Conservation (phyloP, 2,329 filamentous ascomycete genomes). For the Chaetomiaceae sp. region DNA sequence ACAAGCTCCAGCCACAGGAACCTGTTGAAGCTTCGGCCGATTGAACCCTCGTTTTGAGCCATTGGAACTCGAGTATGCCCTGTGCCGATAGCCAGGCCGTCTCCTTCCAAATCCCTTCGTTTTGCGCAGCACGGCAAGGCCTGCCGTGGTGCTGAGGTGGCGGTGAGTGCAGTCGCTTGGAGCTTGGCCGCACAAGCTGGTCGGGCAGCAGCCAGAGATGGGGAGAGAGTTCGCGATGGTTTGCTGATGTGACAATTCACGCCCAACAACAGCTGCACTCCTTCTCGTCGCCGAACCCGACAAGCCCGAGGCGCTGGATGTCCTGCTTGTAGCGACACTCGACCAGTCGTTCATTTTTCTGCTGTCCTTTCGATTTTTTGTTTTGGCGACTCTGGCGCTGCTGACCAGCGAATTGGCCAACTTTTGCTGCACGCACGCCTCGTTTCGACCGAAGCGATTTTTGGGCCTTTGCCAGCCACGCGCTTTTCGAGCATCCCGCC, state of each 20-base stretch:
- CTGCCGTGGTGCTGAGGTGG: slow-evolving; percentile 16
- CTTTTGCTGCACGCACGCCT: not conserved
- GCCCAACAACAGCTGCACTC: slow-evolving; percentile 10
- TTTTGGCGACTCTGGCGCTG: slow-evolving; percentile 2
- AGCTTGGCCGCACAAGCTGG: slow-evolving; percentile 13
- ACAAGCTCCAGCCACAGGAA: slow-evolving; percentile 10
- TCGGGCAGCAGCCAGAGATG: slow-evolving; percentile 21
- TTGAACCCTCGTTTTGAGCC: slow-evolving; percentile 21
- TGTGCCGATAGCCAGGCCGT: slow-evolving; percentile 11
- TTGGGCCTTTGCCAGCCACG: slow-evolving; percentile 18
- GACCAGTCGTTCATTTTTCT: slow-evolving; percentile 12
- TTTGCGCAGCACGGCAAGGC: slow-evolving; percentile 14
- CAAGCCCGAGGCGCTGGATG: slow-evolving; percentile 12
- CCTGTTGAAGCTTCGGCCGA: slow-evolving; percentile 13
- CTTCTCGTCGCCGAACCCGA: slow-evolving; percentile 22
- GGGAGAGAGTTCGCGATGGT: slow-evolving; percentile 14
- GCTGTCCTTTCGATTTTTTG: not conserved
- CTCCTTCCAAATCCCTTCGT: slow-evolving; percentile 14
- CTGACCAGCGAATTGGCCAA: slow-evolving; percentile 8
- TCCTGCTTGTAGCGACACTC: slow-evolving; percentile 9
- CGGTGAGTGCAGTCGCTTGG: slow-evolving; percentile 16
- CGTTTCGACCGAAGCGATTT: slow-evolving; percentile 13
- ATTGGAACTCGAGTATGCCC: slow-evolving; percentile 22
- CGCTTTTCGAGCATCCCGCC: slow-evolving; percentile 18
- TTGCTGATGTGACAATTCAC: slow-evolving; percentile 10